Evolutionary conservation across 2,329 filamentous ascomycete genomes (phyloP).

Genomic region (Leptographium procerum): DNA sequence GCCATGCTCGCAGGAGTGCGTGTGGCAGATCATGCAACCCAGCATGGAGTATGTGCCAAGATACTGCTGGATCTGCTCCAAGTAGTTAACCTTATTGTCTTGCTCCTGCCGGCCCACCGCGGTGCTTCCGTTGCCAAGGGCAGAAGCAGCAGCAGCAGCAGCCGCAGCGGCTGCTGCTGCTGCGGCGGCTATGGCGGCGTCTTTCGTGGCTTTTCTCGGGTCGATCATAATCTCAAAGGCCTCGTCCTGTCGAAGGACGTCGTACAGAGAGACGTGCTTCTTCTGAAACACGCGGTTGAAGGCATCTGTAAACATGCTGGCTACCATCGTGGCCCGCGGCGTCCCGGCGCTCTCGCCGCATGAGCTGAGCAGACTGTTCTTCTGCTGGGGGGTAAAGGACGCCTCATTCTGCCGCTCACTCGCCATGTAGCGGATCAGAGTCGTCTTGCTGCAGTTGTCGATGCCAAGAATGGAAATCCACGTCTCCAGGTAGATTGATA

Average conservation of each 20-base stretch:
- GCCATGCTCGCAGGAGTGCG: constrained; percentile 50
- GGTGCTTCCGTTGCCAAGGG: neutral
- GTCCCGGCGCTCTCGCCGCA: constrained; percentile 25
- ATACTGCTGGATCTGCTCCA: constrained; percentile 31
- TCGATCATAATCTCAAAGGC: constrained; percentile 42
- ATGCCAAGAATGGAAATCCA: constrained; percentile 41
- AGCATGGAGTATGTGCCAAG: constrained; percentile 44
- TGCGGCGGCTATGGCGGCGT: constrained; percentile 21
- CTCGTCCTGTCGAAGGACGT: constrained; percentile 42
- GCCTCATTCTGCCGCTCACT: constrained; percentile 32
- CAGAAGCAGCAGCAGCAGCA: neutral
- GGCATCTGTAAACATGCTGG: constrained; percentile 41
- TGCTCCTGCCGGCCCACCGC: constrained; percentile 13
- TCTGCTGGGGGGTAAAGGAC: constrained; percentile 42
- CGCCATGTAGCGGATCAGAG: constrained; percentile 42
- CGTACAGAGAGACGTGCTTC: constrained; percentile 34
- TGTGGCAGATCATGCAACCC: constrained; percentile 47
- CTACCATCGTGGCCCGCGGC: constrained; percentile 29
- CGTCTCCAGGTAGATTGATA: constrained; percentile 40
- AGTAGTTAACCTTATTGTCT: constrained; percentile 24
- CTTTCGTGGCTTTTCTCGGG: constrained; percentile 41
- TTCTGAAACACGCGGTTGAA: constrained; percentile 45
- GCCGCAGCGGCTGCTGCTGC: neutral
- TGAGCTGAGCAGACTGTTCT: constrained; percentile 37
- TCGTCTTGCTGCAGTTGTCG: constrained; percentile 39